phyloP scores from a whole-genome alignment of 2,329 filamentous ascomycete species.

The Trichoderma sp. region DNA sequence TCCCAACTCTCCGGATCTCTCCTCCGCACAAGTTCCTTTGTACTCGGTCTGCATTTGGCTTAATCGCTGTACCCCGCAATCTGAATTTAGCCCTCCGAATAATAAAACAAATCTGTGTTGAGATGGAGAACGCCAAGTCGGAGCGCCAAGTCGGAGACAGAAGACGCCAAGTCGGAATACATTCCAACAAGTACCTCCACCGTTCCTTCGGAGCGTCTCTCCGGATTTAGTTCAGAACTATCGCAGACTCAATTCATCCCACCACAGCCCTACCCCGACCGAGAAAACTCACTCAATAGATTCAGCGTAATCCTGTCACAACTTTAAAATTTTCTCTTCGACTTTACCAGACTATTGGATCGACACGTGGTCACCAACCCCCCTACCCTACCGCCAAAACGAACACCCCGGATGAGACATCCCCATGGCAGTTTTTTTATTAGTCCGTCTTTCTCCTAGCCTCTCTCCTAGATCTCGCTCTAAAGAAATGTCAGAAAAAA shows the following conservation, averaged over 20 bases:
- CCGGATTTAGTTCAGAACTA: neutral
- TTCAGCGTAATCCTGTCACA: neutral
- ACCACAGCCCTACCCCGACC: neutral
- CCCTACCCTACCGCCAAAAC: neutral
- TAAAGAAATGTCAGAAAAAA: neutral
- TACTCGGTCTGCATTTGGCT: neutral
- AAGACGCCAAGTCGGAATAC: neutral
- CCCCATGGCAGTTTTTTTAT: neutral
- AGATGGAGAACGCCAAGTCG: neutral
- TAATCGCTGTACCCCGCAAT: neutral
- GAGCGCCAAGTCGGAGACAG: neutral
- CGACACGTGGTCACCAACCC: neutral
- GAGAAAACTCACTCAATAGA: neutral
- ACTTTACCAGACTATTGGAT: neutral
- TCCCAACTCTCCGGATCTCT: neutral
- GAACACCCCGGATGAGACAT: conserved; percentile 1
- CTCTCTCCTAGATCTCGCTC: neutral
- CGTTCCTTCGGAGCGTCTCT: neutral
- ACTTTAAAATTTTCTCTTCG: neutral
- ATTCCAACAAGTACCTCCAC: neutral
- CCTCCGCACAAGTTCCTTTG: neutral
- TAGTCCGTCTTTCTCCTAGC: neutral
- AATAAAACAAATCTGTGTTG: neutral
- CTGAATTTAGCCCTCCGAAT: neutral
- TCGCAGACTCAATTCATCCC: neutral